Percentiles rank a stretch among this genome's conserved stretches.
Evolutionary conservation across 1,139 yeast genomes (phyloP).

Genomic region (Pneumocystis wakefieldiae): DNA sequence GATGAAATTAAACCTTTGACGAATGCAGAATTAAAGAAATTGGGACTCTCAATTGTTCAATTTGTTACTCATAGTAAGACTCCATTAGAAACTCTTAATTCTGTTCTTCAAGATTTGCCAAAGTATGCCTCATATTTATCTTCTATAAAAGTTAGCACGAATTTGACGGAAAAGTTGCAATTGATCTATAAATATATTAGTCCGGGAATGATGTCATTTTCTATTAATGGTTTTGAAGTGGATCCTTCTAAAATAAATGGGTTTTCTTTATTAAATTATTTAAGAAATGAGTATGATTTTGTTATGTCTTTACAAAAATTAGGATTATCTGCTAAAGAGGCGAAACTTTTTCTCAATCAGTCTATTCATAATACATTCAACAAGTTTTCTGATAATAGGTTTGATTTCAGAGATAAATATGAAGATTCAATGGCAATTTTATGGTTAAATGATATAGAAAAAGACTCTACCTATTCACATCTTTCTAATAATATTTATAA

Average conservation of each 20-base stretch:
- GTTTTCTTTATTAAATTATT: conserved; percentile 18
- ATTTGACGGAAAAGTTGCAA: conserved; percentile 6
- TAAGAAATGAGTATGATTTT: conserved; percentile 22
- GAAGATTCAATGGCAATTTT: conserved; percentile 32
- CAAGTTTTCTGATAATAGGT: conserved; percentile 20
- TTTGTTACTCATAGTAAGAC: conserved; percentile 7
- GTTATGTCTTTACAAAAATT: conserved; percentile 16
- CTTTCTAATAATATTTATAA: conserved; percentile 24
- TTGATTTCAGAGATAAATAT: conserved; percentile 29
- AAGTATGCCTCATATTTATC: conserved; percentile 11
- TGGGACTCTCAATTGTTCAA: conserved; percentile 10
- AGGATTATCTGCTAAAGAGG: conserved; percentile 14
- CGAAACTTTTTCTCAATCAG: conserved; percentile 15
- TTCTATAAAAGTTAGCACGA: conserved; percentile 3
- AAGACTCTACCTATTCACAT: conserved; percentile 38
- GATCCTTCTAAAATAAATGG: conserved; percentile 14
- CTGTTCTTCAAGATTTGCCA: conserved; percentile 12
- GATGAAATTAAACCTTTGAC: conserved; percentile 11
- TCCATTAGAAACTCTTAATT: conserved; percentile 7
- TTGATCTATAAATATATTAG: conserved; percentile 16
- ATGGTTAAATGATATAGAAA: conserved; percentile 64
- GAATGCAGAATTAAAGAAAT: conserved; percentile 8
- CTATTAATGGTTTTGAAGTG: conserved; percentile 27
- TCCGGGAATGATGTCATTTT: conserved; percentile 24
- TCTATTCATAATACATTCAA: conserved; percentile 8